phyloP scores from a whole-genome alignment of 148 eudicot genomes.

The Chenopodium quinoa region DNA sequence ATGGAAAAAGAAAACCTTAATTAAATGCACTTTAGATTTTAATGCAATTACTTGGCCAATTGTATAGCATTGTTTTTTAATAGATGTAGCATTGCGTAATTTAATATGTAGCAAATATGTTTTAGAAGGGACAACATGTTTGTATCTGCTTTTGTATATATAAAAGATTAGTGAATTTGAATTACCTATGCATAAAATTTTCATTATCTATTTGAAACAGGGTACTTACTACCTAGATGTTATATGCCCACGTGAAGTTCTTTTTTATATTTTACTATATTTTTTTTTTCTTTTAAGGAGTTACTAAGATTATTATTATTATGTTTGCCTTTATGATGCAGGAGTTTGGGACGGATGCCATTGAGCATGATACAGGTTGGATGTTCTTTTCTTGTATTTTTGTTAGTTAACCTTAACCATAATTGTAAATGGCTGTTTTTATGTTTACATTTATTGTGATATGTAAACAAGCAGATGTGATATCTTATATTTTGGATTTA shows the following conservation, averaged over 20 bases:
- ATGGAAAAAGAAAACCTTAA: too few relatives aligned
- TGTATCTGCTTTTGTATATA: too few relatives aligned
- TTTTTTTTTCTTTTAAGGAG: not conserved
- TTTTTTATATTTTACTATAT: not conserved
- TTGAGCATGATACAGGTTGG: slow-evolving; percentile 86
- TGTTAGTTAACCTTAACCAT: not conserved
- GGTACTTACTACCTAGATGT: not conserved
- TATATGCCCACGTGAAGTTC: not conserved
- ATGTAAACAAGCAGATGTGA: not conserved
- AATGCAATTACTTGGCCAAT: too few relatives aligned
- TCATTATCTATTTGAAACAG: not conserved
- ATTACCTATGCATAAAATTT: not conserved
- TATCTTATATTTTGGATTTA: not conserved
- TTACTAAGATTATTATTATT: not conserved
- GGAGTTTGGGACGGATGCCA: slow-evolving; percentile 41
- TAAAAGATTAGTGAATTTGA: not conserved
- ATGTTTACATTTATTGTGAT: not conserved
- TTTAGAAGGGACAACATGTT: too few relatives aligned
- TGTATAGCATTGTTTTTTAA: not conserved
- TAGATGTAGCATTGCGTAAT: too few relatives aligned
- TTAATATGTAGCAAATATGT: too few relatives aligned
- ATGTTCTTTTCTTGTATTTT: not conserved
- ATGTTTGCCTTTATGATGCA: slow-evolving; percentile 35
- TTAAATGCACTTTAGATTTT: not conserved
- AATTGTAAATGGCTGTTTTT: too few relatives aligned